Evolutionary conservation across 129 eudicot genomes (phyloP), one percentile per base, ranked within the genome.

Genomic region (Rutidosis leptorrhynchoides): DNA sequence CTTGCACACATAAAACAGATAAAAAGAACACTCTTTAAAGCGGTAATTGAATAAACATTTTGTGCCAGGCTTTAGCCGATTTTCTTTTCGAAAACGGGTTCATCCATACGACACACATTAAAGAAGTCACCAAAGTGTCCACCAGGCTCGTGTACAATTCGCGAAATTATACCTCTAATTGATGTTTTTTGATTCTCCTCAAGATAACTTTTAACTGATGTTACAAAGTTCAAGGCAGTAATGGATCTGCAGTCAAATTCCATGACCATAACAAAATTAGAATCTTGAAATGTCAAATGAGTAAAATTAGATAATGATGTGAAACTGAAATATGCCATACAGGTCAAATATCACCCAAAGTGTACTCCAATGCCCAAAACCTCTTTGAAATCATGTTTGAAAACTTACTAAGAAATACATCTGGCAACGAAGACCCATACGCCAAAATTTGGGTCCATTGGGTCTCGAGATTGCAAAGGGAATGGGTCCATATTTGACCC

Each of bases 51-150:
- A n/a, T n/a, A n/a, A n/a, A n/a, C n/a, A n/a, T n/a, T n/a, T n/a
- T n/a, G n/a, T n/a, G n/a, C n/a, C n/a, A n/a, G n/a, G n/a, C n/a
- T n/a, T n/a, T n/a, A n/a, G n/a, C n/a, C n/a, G n/a, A n/a, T n/a
- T n/a, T n/a, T n/a, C n/a, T n/a, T n/a, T n/a, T n/a, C n/a, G n/a
- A n/a, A n/a, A n/a, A n/a, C n/a, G n/a, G n/a, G n/a, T n/a, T n/a
- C n/a, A n/a, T n/a, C n/a, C n/a, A n/a, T 78, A 87, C 42, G 48
- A 85, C 90, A 1, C 98, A n/a, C 98, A 70, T 93, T 91, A 29
- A 93, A 93, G 84, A 93, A 88, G 76, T 93, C 98, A 5, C 96
- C 96, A 70, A 93, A 88, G 77, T 93, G 88, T 8, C 96, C 96
- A 17, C 83, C 92, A 53, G 98, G 98, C 79, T 93, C 98, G 17